phyloP scores from a whole-genome alignment of 2,329 filamentous ascomycete species.

The Colletotrichum graminicola region DNA sequence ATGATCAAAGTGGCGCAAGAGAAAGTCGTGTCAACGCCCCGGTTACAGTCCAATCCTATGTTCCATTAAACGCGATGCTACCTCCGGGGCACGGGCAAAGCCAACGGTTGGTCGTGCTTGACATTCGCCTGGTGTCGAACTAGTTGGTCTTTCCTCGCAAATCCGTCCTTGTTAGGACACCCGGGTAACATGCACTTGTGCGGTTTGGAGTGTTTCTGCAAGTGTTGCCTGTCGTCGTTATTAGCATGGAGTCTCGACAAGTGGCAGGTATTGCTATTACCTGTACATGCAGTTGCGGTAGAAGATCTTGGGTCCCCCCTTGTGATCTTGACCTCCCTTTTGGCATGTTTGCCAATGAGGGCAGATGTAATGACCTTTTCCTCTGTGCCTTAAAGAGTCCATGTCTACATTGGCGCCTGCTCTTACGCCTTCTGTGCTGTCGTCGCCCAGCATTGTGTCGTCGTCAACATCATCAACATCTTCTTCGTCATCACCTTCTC shows the following conservation, averaged over 20 bases:
- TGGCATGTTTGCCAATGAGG: slow-evolving; percentile 53
- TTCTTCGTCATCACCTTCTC: slow-evolving; percentile 11
- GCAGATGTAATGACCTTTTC: slow-evolving; percentile 55
- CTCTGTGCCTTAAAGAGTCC: slow-evolving; percentile 55
- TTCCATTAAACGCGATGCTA: slow-evolving; percentile 7
- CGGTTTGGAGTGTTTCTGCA: slow-evolving; percentile 58
- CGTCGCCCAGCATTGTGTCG: slow-evolving; percentile 6
- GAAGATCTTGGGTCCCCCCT: slow-evolving; percentile 54
- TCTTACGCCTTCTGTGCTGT: slow-evolving; percentile 8
- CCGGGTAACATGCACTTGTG: slow-evolving; percentile 55
- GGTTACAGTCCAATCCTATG: neutral
- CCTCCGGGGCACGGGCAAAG: slow-evolving; percentile 23
- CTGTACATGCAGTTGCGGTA: slow-evolving; percentile 56
- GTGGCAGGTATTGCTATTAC: slow-evolving; percentile 46
- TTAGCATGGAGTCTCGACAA: slow-evolving; percentile 20
- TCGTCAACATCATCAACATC: slow-evolving; percentile 5
- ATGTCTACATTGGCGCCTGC: slow-evolving; percentile 51
- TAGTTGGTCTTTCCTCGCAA: slow-evolving; percentile 57
- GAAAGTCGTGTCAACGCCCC: neutral
- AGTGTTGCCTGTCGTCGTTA: slow-evolving; percentile 52
- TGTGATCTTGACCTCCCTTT: slow-evolving; percentile 56
- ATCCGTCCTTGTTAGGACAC: slow-evolving; percentile 58
- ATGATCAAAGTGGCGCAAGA: slow-evolving; percentile 5
- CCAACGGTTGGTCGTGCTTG: slow-evolving; percentile 48
- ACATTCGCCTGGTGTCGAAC: slow-evolving; percentile 56